These are phyloP conservation scores for Solanum pennellii DNA, from an alignment of 257 asterid genomes.

Conservation along the genomic window DNA sequence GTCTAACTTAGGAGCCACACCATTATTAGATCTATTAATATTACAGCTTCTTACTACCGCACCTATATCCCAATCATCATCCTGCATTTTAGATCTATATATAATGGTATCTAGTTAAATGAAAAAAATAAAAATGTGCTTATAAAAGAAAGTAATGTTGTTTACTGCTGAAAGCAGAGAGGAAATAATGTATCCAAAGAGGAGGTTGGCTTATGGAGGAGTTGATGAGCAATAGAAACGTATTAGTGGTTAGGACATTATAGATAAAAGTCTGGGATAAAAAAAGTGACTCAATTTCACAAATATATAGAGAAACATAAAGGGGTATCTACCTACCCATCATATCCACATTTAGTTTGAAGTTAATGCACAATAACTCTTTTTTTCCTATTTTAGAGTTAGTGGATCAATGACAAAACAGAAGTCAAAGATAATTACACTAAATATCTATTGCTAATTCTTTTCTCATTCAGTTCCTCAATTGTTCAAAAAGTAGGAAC, in stretches of 20 bases:
- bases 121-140: neutral
- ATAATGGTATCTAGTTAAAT: neutral
- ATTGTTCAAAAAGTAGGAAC: too few relatives aligned
- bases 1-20: too few relatives aligned
- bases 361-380: neutral
- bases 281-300: neutral
- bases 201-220: neutral
- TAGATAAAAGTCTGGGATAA: neutral
- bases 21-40: too few relatives aligned
- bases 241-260: neutral
- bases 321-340: neutral
- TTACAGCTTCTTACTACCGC: too few relatives aligned
- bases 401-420: too few relatives aligned
- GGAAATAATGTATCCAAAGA: neutral
- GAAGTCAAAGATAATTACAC: neutral
- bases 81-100: neutral
- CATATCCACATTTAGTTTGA: neutral
- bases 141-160: neutral
- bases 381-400: neutral
- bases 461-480: too few relatives aligned
- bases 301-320: neutral
- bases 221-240: neutral
- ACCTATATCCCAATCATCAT: too few relatives aligned
- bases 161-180: neutral
- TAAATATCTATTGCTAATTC: too few relatives aligned